phyloP scores from a whole-genome alignment of 371 early-diverging fungal genomes.

The Mucor sp. region DNA sequence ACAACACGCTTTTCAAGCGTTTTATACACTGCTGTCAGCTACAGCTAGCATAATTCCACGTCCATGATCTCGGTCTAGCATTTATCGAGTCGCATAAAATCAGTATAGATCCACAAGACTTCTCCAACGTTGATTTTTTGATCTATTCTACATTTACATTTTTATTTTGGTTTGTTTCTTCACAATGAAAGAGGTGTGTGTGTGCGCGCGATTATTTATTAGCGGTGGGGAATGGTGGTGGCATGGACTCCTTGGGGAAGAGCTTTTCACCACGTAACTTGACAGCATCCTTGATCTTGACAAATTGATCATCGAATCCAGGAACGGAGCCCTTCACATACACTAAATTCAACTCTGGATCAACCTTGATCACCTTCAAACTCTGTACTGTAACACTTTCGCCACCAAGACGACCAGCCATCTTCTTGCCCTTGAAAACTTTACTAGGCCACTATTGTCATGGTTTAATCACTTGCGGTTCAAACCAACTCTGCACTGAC shows the following conservation, averaged over 20 bases:
- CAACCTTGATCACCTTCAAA: conserved; percentile 88
- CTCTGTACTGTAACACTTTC: conserved; percentile 80
- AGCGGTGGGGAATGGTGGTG: conserved; percentile 79
- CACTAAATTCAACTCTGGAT: conserved; percentile 79
- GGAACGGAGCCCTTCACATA: conserved; percentile 94
- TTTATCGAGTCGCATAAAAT: no score
- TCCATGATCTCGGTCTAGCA: no score
- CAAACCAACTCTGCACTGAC: not conserved
- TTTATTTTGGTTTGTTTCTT: conserved; percentile 3
- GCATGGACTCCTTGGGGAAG: conserved; percentile 68
- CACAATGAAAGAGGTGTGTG: not conserved
- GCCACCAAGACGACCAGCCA: conserved; percentile 97
- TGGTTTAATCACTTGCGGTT: not conserved
- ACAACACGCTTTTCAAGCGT: no score
- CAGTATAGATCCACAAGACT: not conserved
- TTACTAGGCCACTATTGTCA: conserved; percentile 75
- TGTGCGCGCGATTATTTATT: conserved; percentile 30
- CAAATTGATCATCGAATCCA: conserved; percentile 83
- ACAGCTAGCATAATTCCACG: no score
- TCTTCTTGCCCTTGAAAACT: conserved; percentile 97
- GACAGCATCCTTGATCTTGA: conserved; percentile 87
- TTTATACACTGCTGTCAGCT: no score
- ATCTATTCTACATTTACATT: conserved; percentile 16
- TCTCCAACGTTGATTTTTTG: not conserved
- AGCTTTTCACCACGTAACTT: conserved; percentile 70